Evolutionary conservation across 2,329 filamentous ascomycete genomes (phyloP).

Genomic region (Lasiodiplodia sp.): DNA sequence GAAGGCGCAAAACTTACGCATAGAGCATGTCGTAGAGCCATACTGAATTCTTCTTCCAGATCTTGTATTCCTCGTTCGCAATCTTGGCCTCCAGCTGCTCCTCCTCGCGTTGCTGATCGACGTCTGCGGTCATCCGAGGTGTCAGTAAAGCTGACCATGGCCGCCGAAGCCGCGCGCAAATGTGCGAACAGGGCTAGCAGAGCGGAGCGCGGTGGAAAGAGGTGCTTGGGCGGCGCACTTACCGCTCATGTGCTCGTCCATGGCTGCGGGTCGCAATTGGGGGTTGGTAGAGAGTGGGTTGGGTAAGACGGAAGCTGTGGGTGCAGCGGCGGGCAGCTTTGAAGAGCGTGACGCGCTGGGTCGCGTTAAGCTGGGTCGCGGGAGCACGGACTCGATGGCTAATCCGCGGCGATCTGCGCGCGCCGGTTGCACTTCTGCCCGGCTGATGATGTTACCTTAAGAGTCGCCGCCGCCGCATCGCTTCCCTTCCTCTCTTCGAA

Average conservation of each 20-base stretch:
- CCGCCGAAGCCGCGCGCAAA: neutral
- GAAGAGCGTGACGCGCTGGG: slow-evolving; percentile 25
- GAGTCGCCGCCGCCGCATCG: slow-evolving; percentile 11
- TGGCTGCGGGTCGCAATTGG: slow-evolving; percentile 32
- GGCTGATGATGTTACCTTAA: slow-evolving; percentile 24
- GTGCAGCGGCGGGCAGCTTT: slow-evolving; percentile 6
- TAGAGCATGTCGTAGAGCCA: slow-evolving; percentile 99
- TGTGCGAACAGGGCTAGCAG: neutral
- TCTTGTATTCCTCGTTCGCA: slow-evolving; percentile 99
- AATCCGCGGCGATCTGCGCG: slow-evolving; percentile 5
- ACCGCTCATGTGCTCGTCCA: slow-evolving; percentile 51
- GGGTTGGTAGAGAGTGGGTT: neutral
- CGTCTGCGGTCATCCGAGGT: slow-evolving; percentile 44
- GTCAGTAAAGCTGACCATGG: neutral
- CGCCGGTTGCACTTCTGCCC: neutral
- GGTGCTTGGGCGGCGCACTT: slow-evolving; percentile 17
- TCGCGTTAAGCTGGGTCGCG: slow-evolving; percentile 17
- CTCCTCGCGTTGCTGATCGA: slow-evolving; percentile 64
- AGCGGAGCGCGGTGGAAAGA: neutral
- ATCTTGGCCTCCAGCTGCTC: slow-evolving; percentile 80
- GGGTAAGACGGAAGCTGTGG: slow-evolving; percentile 8
- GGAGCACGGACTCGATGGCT: neutral
- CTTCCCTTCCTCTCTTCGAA: slow-evolving; percentile 26
- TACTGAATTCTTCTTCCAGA: slow-evolving; percentile 99
- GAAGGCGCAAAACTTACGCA: slow-evolving; percentile 59